Percentiles rank a stretch among this genome's conserved stretches.
Evolutionary conservation across 257 asterid species (phyloP).

Genomic region (Solanum verrucosum): DNA sequence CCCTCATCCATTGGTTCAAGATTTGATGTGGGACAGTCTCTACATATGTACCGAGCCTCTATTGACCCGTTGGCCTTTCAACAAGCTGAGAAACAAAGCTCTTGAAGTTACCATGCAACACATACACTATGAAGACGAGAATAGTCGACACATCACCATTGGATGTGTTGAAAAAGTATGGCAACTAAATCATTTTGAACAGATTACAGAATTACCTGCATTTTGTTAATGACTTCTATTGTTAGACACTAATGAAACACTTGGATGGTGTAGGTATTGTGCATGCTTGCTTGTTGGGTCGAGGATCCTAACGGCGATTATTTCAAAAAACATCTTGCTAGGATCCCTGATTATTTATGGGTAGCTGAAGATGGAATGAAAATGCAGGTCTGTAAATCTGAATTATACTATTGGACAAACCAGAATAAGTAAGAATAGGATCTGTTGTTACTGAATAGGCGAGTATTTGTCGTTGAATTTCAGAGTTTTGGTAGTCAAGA

Average conservation of each 20-base stretch:
- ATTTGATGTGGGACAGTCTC: conserved; percentile 59
- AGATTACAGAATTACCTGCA: background rate
- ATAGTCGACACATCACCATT: conserved; percentile 57
- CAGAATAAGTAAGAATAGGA: background rate
- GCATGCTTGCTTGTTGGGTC: conserved; percentile 78
- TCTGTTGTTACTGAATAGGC: background rate
- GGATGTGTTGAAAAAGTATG: conserved; percentile 59
- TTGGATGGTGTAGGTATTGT: conserved; percentile 22
- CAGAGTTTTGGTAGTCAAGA: conserved; percentile 89
- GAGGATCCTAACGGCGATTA: conserved; percentile 71
- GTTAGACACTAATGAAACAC: background rate
- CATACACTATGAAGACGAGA: conserved; percentile 72
- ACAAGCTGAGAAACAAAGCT: conserved; percentile 54
- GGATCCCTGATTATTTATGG: conserved; percentile 73
- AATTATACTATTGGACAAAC: background rate
- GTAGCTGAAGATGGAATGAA: conserved; percentile 84
- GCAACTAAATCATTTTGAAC: background rate
- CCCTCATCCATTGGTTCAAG: conserved; percentile 69
- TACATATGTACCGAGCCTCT: conserved; percentile 52
- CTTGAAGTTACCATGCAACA: conserved; percentile 56
- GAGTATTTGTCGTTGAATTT: background rate
- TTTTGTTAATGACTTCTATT: background rate
- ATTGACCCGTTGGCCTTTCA: conserved; percentile 65
- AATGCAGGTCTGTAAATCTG: conserved; percentile 45
- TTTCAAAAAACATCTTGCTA: conserved; percentile 66